Conservation (phyloP, 192 early-diverging fungal species). For the Gryganskiella cystojenkinii region DNA sequence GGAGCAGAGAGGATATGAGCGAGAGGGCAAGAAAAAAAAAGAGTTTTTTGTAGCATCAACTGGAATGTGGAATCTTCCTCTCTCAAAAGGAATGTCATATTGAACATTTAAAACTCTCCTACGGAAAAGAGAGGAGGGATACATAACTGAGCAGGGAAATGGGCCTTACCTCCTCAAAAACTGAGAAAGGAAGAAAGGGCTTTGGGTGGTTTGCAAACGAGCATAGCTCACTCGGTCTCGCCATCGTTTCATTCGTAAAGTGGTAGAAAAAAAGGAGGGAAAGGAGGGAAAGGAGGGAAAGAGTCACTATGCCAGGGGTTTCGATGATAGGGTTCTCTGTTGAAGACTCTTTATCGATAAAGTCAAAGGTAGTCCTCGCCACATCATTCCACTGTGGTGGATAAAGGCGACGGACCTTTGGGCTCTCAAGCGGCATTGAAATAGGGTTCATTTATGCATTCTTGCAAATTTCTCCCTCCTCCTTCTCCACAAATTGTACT, state of each 20-base stretch:
- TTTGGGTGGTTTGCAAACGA: too few relatives aligned
- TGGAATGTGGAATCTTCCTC: slow-evolving; percentile 53
- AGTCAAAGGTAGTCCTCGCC: too few relatives aligned
- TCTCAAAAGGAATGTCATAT: not conserved
- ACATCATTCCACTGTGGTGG: too few relatives aligned
- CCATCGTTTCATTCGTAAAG: not conserved
- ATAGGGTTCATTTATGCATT: too few relatives aligned
- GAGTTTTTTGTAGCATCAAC: slow-evolving; percentile 8
- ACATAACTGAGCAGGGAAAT: too few relatives aligned
- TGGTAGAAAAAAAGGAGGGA: not conserved
- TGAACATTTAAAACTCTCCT: not conserved
- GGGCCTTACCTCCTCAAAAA: too few relatives aligned
- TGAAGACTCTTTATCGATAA: too few relatives aligned
- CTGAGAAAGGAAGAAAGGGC: too few relatives aligned
- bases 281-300: not conserved
- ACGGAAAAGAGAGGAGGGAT: not conserved
- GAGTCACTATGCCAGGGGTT: not conserved
- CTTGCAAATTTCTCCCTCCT: too few relatives aligned
- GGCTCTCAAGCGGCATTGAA: too few relatives aligned
- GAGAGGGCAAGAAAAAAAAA: slow-evolving; percentile 1
- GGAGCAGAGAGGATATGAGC: not conserved
- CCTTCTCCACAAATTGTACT: too few relatives aligned
- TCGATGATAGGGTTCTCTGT: not conserved
- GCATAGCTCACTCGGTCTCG: not conserved
- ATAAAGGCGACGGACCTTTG: too few relatives aligned